These are phyloP conservation scores for Hansenula anomala DNA, from an alignment of 1,139 yeast genomes.

Conservation along the genomic window DNA sequence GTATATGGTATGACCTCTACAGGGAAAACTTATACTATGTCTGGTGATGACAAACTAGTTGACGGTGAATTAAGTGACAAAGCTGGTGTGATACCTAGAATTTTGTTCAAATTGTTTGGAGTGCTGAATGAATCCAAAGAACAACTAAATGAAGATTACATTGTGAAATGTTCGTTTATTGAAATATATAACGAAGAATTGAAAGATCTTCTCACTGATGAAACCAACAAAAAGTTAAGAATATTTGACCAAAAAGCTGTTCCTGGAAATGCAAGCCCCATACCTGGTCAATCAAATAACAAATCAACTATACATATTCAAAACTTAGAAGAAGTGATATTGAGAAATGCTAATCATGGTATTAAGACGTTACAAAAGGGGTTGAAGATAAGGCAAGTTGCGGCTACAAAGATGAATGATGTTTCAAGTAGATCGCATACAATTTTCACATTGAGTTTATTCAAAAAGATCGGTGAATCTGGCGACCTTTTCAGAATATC, in stretches of 20 bases:
- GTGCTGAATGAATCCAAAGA: constrained; percentile 27
- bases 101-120: constrained; percentile 50
- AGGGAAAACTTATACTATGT: constrained; percentile 41
- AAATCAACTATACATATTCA: constrained; percentile 38
- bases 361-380: constrained; percentile 50
- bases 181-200: constrained; percentile 74
- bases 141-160: constrained; percentile 36
- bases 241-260: constrained; percentile 44
- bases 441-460: constrained; percentile 57
- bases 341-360: constrained; percentile 51
- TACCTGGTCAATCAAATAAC: constrained; percentile 4
- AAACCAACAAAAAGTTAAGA: constrained; percentile 35
- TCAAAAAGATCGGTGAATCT: constrained; percentile 35
- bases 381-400: constrained; percentile 53
- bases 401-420: constrained; percentile 66
- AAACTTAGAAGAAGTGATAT: constrained; percentile 51
- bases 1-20: constrained; percentile 2
- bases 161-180: constrained; percentile 64
- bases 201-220: constrained; percentile 53
- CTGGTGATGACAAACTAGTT: constrained; percentile 50
- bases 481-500: constrained; percentile 46
- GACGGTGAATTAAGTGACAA: constrained; percentile 55
- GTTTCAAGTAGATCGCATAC: constrained; percentile 71
- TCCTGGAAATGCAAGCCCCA: constrained; percentile 3
- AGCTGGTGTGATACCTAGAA: constrained; percentile 69